Base-by-base conservation (phyloP, 345 rosid genomes). In the Dipteronia dyeriana region DNA sequence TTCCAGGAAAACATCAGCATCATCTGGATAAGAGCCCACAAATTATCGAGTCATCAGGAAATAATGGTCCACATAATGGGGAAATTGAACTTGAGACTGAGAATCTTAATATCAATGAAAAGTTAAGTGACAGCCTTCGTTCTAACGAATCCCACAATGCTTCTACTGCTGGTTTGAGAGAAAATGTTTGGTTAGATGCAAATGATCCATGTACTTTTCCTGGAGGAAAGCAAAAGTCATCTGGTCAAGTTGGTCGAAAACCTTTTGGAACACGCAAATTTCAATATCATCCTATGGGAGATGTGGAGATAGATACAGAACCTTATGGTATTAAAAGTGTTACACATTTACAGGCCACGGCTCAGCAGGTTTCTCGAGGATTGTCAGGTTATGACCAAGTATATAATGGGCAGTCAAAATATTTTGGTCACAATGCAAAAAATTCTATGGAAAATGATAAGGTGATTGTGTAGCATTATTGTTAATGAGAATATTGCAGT, bases 271-370 rank as follows among this genome's bases (percentile, higher is more conserved):
- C 80, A 70, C 94, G 91, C 78, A 94, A 84, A 83, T 93, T 95
- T 88, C 95, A 93, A 78, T 91, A 88, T 82, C 98, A 93, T 86
- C 98, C 98, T n/a, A 93, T 91, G 94, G 98, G 98, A 56, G 87
- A 90, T 90, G 72, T 89, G 75, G 93, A 86, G 82, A 82, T 75
- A 69, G 91, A 85, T 76, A 57, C 79, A 22, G 91, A 88, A 68
- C 78, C 88, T 57, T 71, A 73, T 78, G 88, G 83, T 76, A 69
- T 79, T 68, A 86, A 84, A 75, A 74, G 56, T 34, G 76, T 63
- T 73, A 22, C 87, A 53, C 87, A 77, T 79, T 61, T 80, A 68
- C 85, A 76, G 70, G 25, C 84, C 47, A 66, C 16, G n/a, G 59
- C 51, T 47, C 87, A 81, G 64, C 88, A 83, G 72, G 77, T 71